phyloP scores from a whole-genome alignment of 2,329 filamentous ascomycete species.

The Fusarium odoratissimum region DNA sequence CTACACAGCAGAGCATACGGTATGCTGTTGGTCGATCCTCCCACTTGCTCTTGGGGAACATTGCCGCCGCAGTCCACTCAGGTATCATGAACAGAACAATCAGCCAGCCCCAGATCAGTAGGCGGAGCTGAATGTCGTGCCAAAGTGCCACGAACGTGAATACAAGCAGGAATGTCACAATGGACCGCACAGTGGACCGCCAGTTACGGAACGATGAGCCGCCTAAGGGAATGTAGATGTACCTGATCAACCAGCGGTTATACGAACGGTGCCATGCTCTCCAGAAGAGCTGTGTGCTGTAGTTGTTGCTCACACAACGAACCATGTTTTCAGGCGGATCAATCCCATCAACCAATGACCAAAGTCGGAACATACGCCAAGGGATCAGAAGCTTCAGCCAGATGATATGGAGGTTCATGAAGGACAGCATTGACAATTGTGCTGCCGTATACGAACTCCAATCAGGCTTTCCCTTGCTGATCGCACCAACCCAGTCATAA shows the following conservation, averaged over 20 bases:
- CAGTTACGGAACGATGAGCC: conserved; percentile 67
- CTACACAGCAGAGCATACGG: conserved; percentile 81
- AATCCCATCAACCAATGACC: conserved; percentile 88
- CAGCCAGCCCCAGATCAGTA: conserved; percentile 97
- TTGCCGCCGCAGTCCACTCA: conserved; percentile 76
- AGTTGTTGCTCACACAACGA: conserved; percentile 95
- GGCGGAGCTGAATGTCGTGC: conserved; percentile 93
- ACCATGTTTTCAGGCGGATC: conserved; percentile 99
- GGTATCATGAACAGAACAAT: conserved; percentile 94
- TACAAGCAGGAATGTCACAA: conserved; percentile 82
- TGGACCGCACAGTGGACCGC: conserved; percentile 64
- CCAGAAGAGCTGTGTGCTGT: conserved; percentile 92
- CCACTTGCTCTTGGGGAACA: conserved; percentile 82
- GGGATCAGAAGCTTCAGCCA: conserved; percentile 97
- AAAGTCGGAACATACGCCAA: conserved; percentile 99
- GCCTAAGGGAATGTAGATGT: conserved; percentile 92
- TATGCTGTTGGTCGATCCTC: conserved; percentile 76
- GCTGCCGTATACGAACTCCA: conserved; percentile 88
- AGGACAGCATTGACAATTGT: conserved; percentile 90
- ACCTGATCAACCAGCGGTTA: conserved; percentile 94
- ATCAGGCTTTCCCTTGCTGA: conserved; percentile 80
- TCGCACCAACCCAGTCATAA: conserved; percentile 93
- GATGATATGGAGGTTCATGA: conserved; percentile 96
- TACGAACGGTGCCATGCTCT: conserved; percentile 94
- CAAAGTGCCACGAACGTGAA: conserved; percentile 98